These are phyloP conservation scores for Benincasa hispida DNA, from an alignment of 306 rosid genomes.

Conservation along the genomic window DNA sequence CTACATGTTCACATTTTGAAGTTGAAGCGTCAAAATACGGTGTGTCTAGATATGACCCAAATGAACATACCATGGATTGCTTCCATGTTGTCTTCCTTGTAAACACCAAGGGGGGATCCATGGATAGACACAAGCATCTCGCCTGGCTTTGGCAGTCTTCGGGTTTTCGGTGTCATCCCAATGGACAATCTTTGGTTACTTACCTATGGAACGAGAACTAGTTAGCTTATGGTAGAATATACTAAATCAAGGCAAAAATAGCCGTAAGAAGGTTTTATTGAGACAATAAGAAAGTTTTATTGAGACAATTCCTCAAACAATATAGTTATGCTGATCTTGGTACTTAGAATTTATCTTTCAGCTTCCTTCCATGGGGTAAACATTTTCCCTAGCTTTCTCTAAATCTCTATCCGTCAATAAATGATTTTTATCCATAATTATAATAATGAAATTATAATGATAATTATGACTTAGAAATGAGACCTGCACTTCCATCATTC, in stretches of 20 bases:
- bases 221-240: not conserved
- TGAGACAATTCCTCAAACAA: not conserved
- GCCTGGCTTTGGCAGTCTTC: constrained; percentile 70
- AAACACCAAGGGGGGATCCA: constrained; percentile 89
- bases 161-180: constrained; percentile 81
- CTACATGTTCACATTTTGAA: not conserved
- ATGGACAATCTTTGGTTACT: constrained; percentile 64
- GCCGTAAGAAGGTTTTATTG: not conserved
- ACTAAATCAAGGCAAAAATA: not conserved
- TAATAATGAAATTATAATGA: no score
- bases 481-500: not conserved
- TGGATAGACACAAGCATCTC: constrained; percentile 85
- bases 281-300: not conserved
- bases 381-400: not conserved
- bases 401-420: not conserved
- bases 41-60: no score
- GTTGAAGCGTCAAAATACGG: no score
- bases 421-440: not conserved
- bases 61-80: constrained; percentile 53
- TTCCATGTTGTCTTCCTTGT: constrained; percentile 83
- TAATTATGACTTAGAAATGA: not conserved
- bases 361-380: not conserved
- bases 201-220: constrained; percentile 19
- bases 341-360: not conserved
- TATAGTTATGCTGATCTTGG: not conserved